Conservation (phyloP, 1,284 basidiomycete species). For the Ceratobasidium sp. region DNA sequence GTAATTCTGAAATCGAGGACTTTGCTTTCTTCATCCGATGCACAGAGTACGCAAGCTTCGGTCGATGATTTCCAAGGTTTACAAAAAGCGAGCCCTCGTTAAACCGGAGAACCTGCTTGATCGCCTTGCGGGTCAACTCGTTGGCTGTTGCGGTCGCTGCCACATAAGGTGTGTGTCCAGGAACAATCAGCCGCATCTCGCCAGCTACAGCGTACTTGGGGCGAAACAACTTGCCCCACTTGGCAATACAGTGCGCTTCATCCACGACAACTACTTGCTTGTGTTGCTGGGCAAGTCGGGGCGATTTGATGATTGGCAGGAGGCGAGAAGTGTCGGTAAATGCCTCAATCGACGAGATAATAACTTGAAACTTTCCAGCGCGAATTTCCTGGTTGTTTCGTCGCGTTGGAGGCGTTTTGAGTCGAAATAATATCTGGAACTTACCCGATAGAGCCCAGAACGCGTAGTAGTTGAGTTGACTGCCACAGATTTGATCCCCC, state of each 20-base stretch:
- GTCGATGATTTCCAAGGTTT: background rate
- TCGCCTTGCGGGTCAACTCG: background rate
- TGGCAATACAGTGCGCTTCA: slow-evolving; percentile 34
- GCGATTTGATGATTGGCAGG: background rate
- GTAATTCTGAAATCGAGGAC: background rate
- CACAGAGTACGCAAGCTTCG: background rate
- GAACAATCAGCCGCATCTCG: background rate
- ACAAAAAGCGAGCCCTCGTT: background rate
- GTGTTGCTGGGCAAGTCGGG: background rate
- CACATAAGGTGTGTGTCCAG: background rate
- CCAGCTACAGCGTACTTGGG: background rate
- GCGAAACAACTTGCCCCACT: slow-evolving; percentile 20
- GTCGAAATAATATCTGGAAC: background rate
- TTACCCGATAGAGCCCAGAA: background rate
- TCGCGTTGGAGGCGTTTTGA: no score
- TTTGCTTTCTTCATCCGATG: background rate
- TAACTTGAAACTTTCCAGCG: slow-evolving; percentile 1
- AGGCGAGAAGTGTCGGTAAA: background rate
- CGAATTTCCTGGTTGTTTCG: background rate
- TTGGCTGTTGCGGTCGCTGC: slow-evolving; percentile 16
- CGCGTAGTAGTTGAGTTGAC: slow-evolving; percentile 27
- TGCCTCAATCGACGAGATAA: slow-evolving; percentile 33
- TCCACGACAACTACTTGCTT: background rate
- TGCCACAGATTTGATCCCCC: background rate
- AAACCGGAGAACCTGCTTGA: slow-evolving; percentile 15